Evolutionary conservation across 805 yeast genomes (phyloP), one percentile per base, ranked within the genome.

Genomic region (Suhomyces vadensis): DNA sequence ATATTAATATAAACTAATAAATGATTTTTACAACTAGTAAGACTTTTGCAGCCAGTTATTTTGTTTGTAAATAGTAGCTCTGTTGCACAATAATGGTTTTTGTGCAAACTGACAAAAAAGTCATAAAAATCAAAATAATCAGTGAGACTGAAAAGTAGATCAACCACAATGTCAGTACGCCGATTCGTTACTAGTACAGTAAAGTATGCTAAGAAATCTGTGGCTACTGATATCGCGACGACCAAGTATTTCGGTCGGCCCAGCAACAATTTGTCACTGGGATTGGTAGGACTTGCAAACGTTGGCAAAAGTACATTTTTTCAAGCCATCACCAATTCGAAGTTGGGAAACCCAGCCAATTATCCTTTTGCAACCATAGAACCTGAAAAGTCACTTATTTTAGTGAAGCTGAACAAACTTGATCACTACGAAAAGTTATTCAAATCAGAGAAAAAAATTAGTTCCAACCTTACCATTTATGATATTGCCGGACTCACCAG

Each of bases 311-410:
- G 69, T 17, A 71, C 76, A 4, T 69, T 72, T 47, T 72, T 72
- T 56, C 77, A 72, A 54, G 73, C 87, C 16, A 75, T 83, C 45
- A 82, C 89, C 25, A 73, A 69, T 49, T 78, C 83, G 26, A 71
- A 71, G 6, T 74, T 60, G 76, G 89, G 65, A 61, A 83, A 68
- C 69, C 65, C 65, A 4, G 77, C 74, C 29, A 71, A 71, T 55
- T 71, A 83, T 60, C 89, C 90, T 6, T 83, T 82, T 64, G 90
- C 90, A 7, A 83, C 90, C 6, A 84, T 83, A 44, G 87, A 83
- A 43, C 87, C 89, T 0, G 87, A 79, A 55, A 85, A 82, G 58
- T 78, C 54, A 19, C 35, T 48, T 20, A 44, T 51, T 8, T 38
- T 47, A 8, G 52, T 46, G 22, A 44, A 44, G 29, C 54, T 51